A percentile compares a stretch with the other conserved stretches of the same genome.
phyloP scores from a whole-genome alignment of 495 filamentous ascomycete genomes.

The Hypoxylon lenormandii region DNA sequence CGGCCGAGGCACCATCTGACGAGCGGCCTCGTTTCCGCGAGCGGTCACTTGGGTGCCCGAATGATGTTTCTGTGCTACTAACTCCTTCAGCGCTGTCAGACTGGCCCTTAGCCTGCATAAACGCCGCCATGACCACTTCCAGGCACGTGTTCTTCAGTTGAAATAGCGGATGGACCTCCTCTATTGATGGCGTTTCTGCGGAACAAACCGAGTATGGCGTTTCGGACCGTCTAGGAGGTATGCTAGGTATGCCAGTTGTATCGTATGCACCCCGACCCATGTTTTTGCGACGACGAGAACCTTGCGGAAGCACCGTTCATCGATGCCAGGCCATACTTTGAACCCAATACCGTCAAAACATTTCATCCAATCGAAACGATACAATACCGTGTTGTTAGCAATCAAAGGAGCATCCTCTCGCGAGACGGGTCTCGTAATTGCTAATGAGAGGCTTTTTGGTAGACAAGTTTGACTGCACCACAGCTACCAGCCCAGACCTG shows the following conservation, averaged over 20 bases:
- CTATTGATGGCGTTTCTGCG: constrained; percentile 37
- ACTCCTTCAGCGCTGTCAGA: constrained; percentile 16
- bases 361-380: constrained; percentile 7
- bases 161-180: constrained; percentile 39
- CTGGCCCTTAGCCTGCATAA: constrained; percentile 19
- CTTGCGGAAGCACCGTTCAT: constrained; percentile 7
- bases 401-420: not conserved
- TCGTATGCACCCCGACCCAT: constrained; percentile 45
- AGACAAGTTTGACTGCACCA: not conserved
- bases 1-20: constrained; percentile 19
- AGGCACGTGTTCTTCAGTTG: constrained; percentile 39
- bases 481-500: not conserved
- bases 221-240: constrained; percentile 33
- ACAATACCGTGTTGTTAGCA: not conserved
- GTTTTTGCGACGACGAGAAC: constrained; percentile 30
- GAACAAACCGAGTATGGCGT: constrained; percentile 42
- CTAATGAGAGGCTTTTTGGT: constrained; percentile 1
- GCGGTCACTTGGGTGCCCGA: constrained; percentile 18
- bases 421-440: not conserved
- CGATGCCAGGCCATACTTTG: constrained; percentile 23
- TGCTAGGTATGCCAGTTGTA: constrained; percentile 21
- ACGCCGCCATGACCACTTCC: constrained; percentile 37
- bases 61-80: constrained; percentile 13
- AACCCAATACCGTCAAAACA: constrained; percentile 11
- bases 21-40: constrained; percentile 32